Percentiles rank a stretch among this genome's conserved stretches.
These are phyloP conservation scores for Mycena filopes DNA, from an alignment of 768 basidiomycete genomes.

Conservation along the genomic window DNA sequence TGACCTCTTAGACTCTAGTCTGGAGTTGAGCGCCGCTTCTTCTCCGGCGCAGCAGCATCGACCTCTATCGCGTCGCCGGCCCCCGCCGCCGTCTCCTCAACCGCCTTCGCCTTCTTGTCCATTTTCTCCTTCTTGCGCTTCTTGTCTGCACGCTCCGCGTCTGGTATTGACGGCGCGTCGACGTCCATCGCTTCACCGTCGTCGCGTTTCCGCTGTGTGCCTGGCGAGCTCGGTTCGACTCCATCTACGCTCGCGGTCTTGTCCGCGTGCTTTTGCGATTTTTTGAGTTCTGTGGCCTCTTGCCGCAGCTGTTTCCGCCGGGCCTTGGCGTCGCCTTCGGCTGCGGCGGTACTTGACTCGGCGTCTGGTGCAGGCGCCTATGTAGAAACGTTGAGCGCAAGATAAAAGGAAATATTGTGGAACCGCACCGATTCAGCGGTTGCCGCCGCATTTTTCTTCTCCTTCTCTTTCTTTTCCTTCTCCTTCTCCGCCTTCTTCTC, in stretches of 20 bases:
- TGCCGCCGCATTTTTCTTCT: constrained; percentile 6
- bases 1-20: no score
- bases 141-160: constrained; percentile 32
- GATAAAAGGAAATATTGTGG: neutral
- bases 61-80: constrained; percentile 6
- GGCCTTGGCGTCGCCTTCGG: constrained; percentile 2
- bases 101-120: constrained; percentile 33
- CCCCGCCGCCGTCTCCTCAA: constrained; percentile 8
- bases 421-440: constrained; percentile 5
- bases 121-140: constrained; percentile 46
- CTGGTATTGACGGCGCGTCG: constrained; percentile 18
- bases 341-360: neutral
- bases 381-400: neutral
- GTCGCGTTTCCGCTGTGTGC: constrained; percentile 49
- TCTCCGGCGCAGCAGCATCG: constrained; percentile 11
- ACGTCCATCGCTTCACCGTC: constrained; percentile 20
- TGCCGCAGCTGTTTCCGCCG: constrained; percentile 32
- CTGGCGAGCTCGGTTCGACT: constrained; percentile 26
- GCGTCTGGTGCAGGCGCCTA: constrained; percentile 9
- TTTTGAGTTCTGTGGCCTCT: constrained; percentile 32
- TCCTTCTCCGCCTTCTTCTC: constrained; percentile 40
- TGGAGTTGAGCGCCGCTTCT: no score
- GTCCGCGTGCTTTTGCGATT: constrained; percentile 19
- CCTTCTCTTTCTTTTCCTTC: constrained; percentile 47
- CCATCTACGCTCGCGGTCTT: constrained; percentile 4